Conservation (phyloP, 257 asterid species). For the Nyctanthes arbortristis region DNA sequence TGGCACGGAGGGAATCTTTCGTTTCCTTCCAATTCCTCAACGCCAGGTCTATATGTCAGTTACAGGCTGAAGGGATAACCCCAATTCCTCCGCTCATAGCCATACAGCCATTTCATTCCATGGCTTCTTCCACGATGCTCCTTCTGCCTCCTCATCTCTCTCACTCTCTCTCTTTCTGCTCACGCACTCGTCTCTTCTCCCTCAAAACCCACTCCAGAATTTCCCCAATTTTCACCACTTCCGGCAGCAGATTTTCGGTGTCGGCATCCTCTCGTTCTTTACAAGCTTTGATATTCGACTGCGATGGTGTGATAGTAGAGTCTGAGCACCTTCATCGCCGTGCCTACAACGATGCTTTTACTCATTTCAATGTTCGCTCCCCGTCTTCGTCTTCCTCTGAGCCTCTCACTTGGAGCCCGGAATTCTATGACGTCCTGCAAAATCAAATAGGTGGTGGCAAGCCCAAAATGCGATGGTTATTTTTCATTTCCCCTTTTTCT, state of each 20-base stretch:
- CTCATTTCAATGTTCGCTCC: slow-evolving; percentile 78
- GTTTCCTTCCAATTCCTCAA: no score
- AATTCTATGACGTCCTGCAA: slow-evolving; percentile 79
- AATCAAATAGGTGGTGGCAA: slow-evolving; percentile 86
- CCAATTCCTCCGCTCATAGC: not conserved
- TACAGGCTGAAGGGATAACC: not conserved
- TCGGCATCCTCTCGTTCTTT: slow-evolving; percentile 55
- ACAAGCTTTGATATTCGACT: slow-evolving; percentile 83
- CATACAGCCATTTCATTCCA: slow-evolving; percentile 39
- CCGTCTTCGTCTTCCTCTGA: slow-evolving; percentile 39
- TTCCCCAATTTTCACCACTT: slow-evolving; percentile 15
- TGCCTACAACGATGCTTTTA: slow-evolving; percentile 90
- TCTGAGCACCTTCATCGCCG: slow-evolving; percentile 95
- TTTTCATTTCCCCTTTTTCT: slow-evolving; percentile 9
- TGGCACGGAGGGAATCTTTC: no score
- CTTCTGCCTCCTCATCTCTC: slow-evolving; percentile 50
- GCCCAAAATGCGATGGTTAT: slow-evolving; percentile 95
- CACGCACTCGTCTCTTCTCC: slow-evolving; percentile 36
- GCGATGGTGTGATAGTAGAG: slow-evolving; percentile 90
- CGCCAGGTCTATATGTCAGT: not conserved
- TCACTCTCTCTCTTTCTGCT: slow-evolving; percentile 32
- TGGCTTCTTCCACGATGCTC: slow-evolving; percentile 59
- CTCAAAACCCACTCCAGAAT: slow-evolving; percentile 22
- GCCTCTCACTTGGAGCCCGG: slow-evolving; percentile 68
- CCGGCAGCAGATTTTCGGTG: slow-evolving; percentile 35